Conservation (phyloP, 192 early-diverging fungal species). For the Allomyces macrogynus region DNA sequence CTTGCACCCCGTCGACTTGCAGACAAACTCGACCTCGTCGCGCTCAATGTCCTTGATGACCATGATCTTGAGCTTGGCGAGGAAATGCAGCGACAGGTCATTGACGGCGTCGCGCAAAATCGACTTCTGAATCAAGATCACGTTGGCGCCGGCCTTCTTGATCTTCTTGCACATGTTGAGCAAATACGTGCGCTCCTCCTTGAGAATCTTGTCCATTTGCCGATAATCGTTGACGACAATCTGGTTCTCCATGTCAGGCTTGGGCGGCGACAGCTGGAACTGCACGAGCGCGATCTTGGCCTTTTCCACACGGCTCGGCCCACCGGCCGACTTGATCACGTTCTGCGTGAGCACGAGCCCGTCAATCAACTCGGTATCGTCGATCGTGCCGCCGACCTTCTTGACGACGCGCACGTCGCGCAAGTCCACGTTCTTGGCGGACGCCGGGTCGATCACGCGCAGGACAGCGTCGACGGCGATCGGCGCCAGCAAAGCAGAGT, state of each 20-base stretch:
- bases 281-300: conserved; percentile 97
- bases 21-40: conserved; percentile 97
- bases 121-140: conserved; percentile 94
- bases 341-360: conserved; percentile 87
- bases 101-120: conserved; percentile 97
- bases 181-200: conserved; percentile 94
- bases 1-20: conserved; percentile 98
- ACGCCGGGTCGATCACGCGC: conserved; percentile 70
- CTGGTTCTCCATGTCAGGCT: conserved; percentile 99
- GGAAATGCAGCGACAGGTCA: conserved; percentile 89
- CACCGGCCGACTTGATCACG: conserved; percentile 76
- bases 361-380: conserved; percentile 87
- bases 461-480: conserved; percentile 93
- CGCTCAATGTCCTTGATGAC: conserved; percentile 95
- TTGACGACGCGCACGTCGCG: conserved; percentile 87
- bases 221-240: conserved; percentile 98
- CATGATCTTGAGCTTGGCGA: conserved; percentile 95
- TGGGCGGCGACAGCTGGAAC: conserved; percentile 97
- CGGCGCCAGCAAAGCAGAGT: conserved; percentile 78
- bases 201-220: conserved; percentile 98
- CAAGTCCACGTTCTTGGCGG: conserved; percentile 74
- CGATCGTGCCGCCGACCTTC: conserved; percentile 95
- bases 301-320: conserved; percentile 86
- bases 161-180: conserved; percentile 98
- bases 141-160: conserved; percentile 95